phyloP scores from a whole-genome alignment of 345 rosid genomes.

The Lepidium africanum region DNA sequence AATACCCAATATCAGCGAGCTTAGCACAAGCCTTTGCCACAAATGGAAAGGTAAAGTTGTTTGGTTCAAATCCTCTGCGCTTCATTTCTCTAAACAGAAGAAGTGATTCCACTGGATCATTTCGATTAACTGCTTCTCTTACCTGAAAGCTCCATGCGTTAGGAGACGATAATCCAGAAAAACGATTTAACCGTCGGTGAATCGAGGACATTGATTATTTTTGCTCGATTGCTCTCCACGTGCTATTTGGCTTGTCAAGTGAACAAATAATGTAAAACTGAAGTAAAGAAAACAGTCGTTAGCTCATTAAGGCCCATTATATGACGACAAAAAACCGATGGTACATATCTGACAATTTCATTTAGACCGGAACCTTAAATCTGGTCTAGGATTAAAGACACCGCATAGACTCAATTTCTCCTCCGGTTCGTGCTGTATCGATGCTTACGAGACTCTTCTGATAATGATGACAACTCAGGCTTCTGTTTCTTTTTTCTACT shows the following conservation, averaged over 20 bases:
- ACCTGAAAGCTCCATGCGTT: slow-evolving; percentile 38
- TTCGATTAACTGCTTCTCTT: slow-evolving; percentile 36
- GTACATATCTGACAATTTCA: neutral
- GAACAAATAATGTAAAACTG: neutral
- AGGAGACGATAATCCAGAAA: slow-evolving; percentile 11
- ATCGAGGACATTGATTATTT: slow-evolving; percentile 21
- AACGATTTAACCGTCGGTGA: slow-evolving; percentile 5
- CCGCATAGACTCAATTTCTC: slow-evolving; percentile 1
- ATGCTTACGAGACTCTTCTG: slow-evolving; percentile 4
- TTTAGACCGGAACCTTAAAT: slow-evolving; percentile 1
- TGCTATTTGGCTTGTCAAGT: neutral
- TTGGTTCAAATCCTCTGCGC: slow-evolving; percentile 35
- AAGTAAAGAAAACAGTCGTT: neutral
- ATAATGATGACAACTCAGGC: neutral
- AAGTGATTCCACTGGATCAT: slow-evolving; percentile 32
- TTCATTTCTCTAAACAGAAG: slow-evolving; percentile 43
- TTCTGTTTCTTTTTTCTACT: slow-evolving; percentile 13
- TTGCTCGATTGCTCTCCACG: neutral
- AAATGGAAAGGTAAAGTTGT: slow-evolving; percentile 53
- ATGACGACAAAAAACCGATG: neutral
- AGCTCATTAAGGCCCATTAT: neutral
- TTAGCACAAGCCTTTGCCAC: slow-evolving; percentile 57
- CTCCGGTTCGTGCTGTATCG: slow-evolving; percentile 11
- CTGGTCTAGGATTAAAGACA: neutral
- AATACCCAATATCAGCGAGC: slow-evolving; percentile 19